Evolutionary conservation across 306 rosid genomes (phyloP), one percentile per base, ranked within the genome.

Genomic region (Gastrolobium bilobum): DNA sequence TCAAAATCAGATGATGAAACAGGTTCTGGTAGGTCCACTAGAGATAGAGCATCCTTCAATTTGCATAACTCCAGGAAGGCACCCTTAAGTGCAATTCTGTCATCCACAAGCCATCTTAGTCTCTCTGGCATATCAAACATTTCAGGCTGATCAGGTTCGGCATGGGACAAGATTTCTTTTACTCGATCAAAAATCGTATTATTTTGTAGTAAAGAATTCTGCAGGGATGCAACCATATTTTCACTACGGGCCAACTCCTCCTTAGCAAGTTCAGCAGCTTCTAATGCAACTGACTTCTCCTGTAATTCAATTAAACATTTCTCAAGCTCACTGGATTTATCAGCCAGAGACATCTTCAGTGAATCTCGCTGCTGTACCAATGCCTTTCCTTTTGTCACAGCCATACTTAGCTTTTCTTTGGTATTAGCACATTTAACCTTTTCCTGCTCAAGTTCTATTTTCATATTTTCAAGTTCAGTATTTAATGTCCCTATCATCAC

Each of bases 311-410:
- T 66, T 63, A 76, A 82, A 83, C 82, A 83, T 84, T 90, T 90
- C 73, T 91, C 94, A 62, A 91, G 93, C 90, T 89, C 93, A 35
- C 80, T 84, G 64, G 83, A 82, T 63, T 88, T 93, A 31, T 88
- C 96, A 43, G 91, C 93, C 81, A 92, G 68, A 58, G 89, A 81
- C n/a, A 73, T 85, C 86, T 91, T 91, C 82, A 95, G 83, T 3
- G 87, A 85, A 85, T 93, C 96, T 79, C 97, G 89, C 84, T 96
- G 97, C 65, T 96, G 99, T 77, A 96, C 96, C 88, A 96, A 79
- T 3, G 94, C 98, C 88, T 96, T 96, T 54, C 99, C 99, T 83
- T 96, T 96, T 34, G 98, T 90, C 78, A 96, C 97, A 70, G 98
- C 99, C 91, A 93, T 90, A 73, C 90, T 79, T 69, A 96, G 97